phyloP scores from a whole-genome alignment of 2,329 filamentous ascomycete species.

The Sarocladium strictum region DNA sequence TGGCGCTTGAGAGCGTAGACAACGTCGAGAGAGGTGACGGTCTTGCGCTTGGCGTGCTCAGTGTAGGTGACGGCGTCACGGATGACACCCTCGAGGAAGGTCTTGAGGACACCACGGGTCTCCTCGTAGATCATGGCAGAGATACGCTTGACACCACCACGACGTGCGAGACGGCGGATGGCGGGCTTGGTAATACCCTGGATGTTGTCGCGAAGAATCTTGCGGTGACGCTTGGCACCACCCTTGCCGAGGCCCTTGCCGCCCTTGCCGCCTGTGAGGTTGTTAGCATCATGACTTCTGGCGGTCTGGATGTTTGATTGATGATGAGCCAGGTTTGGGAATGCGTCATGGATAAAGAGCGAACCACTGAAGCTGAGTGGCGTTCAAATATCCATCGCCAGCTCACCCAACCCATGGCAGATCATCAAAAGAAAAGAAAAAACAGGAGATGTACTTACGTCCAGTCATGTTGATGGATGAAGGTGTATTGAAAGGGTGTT shows the following conservation, averaged over 20 bases:
- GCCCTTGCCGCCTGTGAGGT: conserved; percentile 72
- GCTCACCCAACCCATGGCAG: neutral
- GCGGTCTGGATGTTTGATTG: neutral
- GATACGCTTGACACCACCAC: conserved; percentile 99
- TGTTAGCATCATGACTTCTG: conserved; percentile 8
- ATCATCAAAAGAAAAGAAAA: conserved; percentile 12
- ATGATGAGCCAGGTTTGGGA: neutral
- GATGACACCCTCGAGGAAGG: conserved; percentile 71
- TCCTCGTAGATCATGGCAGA: conserved; percentile 88
- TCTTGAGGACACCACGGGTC: conserved; percentile 72
- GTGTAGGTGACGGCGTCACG: conserved; percentile 74
- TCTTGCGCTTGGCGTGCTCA: conserved; percentile 78
- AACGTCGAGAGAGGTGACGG: conserved; percentile 64
- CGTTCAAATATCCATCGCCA: neutral
- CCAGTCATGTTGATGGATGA: conserved; percentile 58
- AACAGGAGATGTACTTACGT: conserved; percentile 55
- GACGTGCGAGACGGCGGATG: conserved; percentile 95
- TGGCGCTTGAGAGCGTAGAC: conserved; percentile 65
- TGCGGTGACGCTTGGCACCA: conserved; percentile 96
- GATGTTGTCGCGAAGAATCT: conserved; percentile 99
- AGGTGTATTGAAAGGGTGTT: conserved; percentile 19
- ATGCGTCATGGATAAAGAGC: neutral
- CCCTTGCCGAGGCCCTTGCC: conserved; percentile 98
- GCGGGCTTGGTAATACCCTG: conserved; percentile 99
- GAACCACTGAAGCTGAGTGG: neutral